phyloP scores from a whole-genome alignment of 2,329 filamentous ascomycete species.

The Xylariaceae sp. region DNA sequence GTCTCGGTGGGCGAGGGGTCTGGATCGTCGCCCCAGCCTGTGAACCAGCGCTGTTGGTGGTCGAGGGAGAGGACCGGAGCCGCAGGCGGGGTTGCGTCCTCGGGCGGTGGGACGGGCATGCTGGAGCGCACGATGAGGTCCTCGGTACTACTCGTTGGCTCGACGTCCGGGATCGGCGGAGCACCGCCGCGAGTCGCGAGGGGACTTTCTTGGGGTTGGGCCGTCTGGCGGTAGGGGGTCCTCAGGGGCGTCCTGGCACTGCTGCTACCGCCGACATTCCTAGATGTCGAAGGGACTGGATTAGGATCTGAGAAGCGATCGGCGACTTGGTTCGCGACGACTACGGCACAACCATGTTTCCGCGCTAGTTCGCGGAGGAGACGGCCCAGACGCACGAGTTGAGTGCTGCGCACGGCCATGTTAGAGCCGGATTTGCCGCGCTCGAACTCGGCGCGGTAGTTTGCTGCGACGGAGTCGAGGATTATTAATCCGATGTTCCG shows the following conservation, averaged over 20 bases:
- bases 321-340: slow-evolving; percentile 92
- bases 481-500: slow-evolving; percentile 76
- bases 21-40: slow-evolving; percentile 79
- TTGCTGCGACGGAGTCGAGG: slow-evolving; percentile 88
- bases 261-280: slow-evolving; percentile 14
- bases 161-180: slow-evolving; percentile 28
- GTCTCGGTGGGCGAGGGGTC: slow-evolving; percentile 34
- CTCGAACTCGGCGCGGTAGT: slow-evolving; percentile 89
- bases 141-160: slow-evolving; percentile 39
- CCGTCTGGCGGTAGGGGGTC: slow-evolving; percentile 3
- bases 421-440: slow-evolving; percentile 47
- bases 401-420: slow-evolving; percentile 69
- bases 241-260: not conserved
- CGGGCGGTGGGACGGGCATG: slow-evolving; percentile 31
- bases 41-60: slow-evolving; percentile 92
- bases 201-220: slow-evolving; percentile 43
- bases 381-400: slow-evolving; percentile 71
- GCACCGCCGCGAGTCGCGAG: slow-evolving; percentile 43
- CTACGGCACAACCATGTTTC: slow-evolving; percentile 70
- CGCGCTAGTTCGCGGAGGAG: slow-evolving; percentile 71
- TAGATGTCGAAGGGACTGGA: slow-evolving; percentile 1
- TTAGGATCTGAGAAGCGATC: slow-evolving; percentile 61
- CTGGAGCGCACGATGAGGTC: slow-evolving; percentile 33
- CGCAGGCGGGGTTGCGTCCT: slow-evolving; percentile 30
- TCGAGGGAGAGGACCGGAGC: slow-evolving; percentile 64